Conservation (phyloP, 1,284 basidiomycete species). For the Boletus subluridellus region DNA sequence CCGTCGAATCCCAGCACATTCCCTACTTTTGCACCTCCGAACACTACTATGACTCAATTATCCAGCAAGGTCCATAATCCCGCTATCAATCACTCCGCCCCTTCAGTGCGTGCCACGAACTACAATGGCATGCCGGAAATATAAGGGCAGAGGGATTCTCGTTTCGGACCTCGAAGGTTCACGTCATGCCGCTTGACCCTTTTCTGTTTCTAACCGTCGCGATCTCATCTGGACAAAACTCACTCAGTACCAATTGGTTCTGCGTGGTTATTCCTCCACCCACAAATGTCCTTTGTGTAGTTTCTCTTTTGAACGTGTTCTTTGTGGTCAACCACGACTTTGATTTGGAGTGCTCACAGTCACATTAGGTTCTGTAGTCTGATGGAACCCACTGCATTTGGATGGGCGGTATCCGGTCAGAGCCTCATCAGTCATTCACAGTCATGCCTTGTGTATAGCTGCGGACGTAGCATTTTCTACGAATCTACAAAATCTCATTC, state of each 20-base stretch:
- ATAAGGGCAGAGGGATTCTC: slow-evolving; percentile 4
- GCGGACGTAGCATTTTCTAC: too few species aligned
- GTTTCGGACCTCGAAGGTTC: neutral
- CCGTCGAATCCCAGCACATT: slow-evolving; percentile 35
- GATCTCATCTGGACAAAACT: neutral
- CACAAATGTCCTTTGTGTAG: neutral
- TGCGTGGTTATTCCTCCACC: too few species aligned
- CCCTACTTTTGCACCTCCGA: slow-evolving; percentile 22
- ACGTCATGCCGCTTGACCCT: neutral
- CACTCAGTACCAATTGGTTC: neutral
- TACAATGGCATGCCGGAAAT: slow-evolving; percentile 31
- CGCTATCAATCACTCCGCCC: slow-evolving; percentile 11
- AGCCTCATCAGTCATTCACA: too few species aligned
- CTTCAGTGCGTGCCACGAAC: slow-evolving; percentile 10
- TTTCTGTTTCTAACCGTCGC: neutral
- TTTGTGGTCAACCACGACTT: neutral
- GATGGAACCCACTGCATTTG: too few species aligned
- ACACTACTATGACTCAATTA: slow-evolving; percentile 10
- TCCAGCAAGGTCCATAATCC: slow-evolving; percentile 7
- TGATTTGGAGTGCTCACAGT: neutral
- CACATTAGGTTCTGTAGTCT: neutral
- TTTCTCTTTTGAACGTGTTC: too few species aligned
- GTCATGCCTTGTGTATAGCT: too few species aligned
- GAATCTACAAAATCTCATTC: too few species aligned
- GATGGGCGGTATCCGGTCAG: too few species aligned